Evolutionary conservation across 2,329 filamentous ascomycete genomes (phyloP), one percentile per base, ranked within the genome.

Genomic region (Verticillium longisporum): DNA sequence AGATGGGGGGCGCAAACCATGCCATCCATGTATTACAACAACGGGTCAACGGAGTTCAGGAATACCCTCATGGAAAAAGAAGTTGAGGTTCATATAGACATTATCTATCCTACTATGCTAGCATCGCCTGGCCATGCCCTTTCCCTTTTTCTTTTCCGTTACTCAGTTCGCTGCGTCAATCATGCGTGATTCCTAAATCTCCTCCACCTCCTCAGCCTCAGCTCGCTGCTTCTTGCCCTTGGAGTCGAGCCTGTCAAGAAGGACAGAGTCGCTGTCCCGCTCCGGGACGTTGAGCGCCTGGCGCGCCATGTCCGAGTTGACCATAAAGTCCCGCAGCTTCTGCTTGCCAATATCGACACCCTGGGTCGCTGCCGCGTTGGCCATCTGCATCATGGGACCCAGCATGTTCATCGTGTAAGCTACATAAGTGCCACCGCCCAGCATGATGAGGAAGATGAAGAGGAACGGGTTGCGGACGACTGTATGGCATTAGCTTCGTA

Each of bases 331-430:
- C 31, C 94, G 86, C 56, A 98, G 84, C 68, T 90, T 88, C 78
- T 95, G 89, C 80, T 97, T 97, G 71, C 91, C 91, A 67, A 99
- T 92, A 68, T 96, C 92, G 34, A 97, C 70, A 6, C 91, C 95
- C 77, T 99, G 95, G 64, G 83, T 83, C 56, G 87, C 88, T 4
- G 95, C 95, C 14, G 95, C 95, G 68, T 95, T 95, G 66, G 87
- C 85, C 91, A 99, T 97, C 71, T 96, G 92, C 68, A 96, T 81
- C 81, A 99, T 98, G 0, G 95, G 95, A 1, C 95, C 95, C 78
- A 96, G 93, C 15, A 99, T 86, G 73, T 98, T 98, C 66, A 99
- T 88, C 37, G 88, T 93, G 76, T 95, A 97, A 4, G 93, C 95
- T 33, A 97, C 81, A 70, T 98, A 99, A 3, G 89, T 90, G 61